Base-by-base conservation (phyloP, 306 rosid genomes). In the Morella rubra region DNA sequence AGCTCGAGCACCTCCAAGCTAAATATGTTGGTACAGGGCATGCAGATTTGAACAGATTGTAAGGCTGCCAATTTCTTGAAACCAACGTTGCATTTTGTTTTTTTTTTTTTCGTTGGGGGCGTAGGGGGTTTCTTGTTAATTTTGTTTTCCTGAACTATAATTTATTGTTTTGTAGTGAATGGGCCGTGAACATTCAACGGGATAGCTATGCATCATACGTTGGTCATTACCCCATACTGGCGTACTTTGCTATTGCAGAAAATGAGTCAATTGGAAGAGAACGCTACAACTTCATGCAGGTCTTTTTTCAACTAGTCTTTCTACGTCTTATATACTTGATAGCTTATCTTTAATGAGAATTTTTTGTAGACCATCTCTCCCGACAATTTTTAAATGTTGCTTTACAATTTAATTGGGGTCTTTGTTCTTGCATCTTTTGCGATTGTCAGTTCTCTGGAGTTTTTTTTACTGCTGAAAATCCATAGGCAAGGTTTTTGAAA, bases 1-100 rank as follows among this genome's bases (percentile, higher is more conserved):
- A 90, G 79, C 97, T 95, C 18, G 97, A 95, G 77, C 97, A 92
- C 72, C 97, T 92, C 22, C 97, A 90, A 85, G 97, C 97, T 44
- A 95, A 92, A 85, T 95, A 95, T 70, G 97, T 95, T n/a, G 97
- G 97, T 73, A 95, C 98, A 8, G 98, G 97, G 8, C 98, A 92
- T 74, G 97, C 97, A 7, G 97, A 95, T 76, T 60, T 95, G 83
- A 88, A 86, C 79, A 90, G 98, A 95, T 95, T 90, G 93, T 91
- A 42, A 73, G 97, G 76, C 41, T 77, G 44, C 46, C 8, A 13
- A 1, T 60, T 65, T 41, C 62, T 37, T 7, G 8, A 45, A 73
- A 0, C 32, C 2, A 8, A 16, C 24, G 5, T 68, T 47, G 50
- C 51, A 9, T 37, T 19, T 58, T 54, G 64, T 47, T 7, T 10